Conservation (phyloP, 176 grass and related monocot species). For the Cocos nucifera region DNA sequence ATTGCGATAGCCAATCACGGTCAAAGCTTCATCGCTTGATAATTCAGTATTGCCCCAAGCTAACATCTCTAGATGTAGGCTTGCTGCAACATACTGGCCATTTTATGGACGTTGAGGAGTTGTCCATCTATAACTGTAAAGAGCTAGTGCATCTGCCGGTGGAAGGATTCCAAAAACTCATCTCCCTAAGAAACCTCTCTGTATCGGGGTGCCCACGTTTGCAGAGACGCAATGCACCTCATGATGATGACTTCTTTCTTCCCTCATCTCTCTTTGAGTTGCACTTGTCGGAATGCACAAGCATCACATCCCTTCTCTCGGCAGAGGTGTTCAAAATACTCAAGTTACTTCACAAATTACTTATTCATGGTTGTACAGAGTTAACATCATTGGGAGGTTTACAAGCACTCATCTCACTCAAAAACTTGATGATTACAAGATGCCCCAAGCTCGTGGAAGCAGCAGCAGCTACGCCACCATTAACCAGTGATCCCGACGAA, state of each 20-base stretch:
- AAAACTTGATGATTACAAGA: not conserved
- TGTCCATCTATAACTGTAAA: too few relatives aligned
- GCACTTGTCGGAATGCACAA: not conserved
- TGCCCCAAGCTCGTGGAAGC: conserved; percentile 1
- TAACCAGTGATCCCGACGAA: too few relatives aligned
- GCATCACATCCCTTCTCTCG: conserved; percentile 1
- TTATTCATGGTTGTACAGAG: not conserved
- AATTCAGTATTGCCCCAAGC: too few relatives aligned
- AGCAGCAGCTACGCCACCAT: not conserved
- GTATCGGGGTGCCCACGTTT: not conserved
- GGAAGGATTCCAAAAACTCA: too few relatives aligned
- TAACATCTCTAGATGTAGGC: too few relatives aligned
- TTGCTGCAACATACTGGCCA: too few relatives aligned
- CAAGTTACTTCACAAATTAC: not conserved
- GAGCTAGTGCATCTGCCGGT: conserved; percentile 2
- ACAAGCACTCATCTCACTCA: not conserved
- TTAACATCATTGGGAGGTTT: conserved; percentile 4
- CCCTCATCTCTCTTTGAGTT: conserved; percentile 4
- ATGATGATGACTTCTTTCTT: conserved; percentile 11
- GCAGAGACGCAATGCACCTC: not conserved
- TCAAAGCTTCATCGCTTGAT: too few relatives aligned
- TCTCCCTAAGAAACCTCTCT: too few relatives aligned
- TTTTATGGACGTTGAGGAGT: too few relatives aligned
- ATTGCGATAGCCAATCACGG: not conserved
- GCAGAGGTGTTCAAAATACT: conserved; percentile 1